phyloP scores from a whole-genome alignment of 2,329 filamentous ascomycete genomes.

The Sporothrix globosa region DNA sequence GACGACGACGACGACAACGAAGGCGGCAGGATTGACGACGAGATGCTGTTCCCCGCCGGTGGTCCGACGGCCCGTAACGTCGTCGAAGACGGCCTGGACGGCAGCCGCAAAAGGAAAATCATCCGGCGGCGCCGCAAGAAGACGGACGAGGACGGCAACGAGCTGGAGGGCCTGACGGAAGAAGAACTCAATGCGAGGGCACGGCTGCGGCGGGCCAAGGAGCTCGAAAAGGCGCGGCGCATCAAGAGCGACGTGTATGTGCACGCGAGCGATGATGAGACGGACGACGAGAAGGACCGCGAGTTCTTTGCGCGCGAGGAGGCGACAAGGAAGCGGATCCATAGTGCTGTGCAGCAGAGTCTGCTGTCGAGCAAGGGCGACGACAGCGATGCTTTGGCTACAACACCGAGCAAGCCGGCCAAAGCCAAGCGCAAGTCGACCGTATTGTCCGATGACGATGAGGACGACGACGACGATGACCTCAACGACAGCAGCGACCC shows the following conservation, averaged over 20 bases:
- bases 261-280: constrained; percentile 83
- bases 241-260: constrained; percentile 87
- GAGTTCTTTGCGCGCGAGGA: constrained; percentile 81
- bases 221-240: constrained; percentile 74
- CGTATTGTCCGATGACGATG: constrained; percentile 34
- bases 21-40: constrained; percentile 50
- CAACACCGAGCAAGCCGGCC: constrained; percentile 17
- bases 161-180: constrained; percentile 52
- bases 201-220: constrained; percentile 64
- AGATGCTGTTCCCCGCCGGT: constrained; percentile 69
- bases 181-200: constrained; percentile 68
- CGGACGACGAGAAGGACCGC: constrained; percentile 70
- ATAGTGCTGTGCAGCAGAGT: constrained; percentile 42
- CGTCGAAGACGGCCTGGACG: constrained; percentile 52
- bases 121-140: constrained; percentile 59
- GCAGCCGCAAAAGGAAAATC: constrained; percentile 53
- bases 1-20: constrained; percentile 51
- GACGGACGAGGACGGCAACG: constrained; percentile 48
- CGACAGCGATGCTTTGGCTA: not conserved
- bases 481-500: not conserved
- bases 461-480: constrained; percentile 29
- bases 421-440: constrained; percentile 38
- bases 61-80: constrained; percentile 63
- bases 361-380: constrained; percentile 35
- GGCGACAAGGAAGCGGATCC: constrained; percentile 59